Percentiles rank a stretch among this genome's conserved stretches.
Evolutionary conservation across 768 basidiomycete species (phyloP).

Genomic region (Cystobasidium onofrii): DNA sequence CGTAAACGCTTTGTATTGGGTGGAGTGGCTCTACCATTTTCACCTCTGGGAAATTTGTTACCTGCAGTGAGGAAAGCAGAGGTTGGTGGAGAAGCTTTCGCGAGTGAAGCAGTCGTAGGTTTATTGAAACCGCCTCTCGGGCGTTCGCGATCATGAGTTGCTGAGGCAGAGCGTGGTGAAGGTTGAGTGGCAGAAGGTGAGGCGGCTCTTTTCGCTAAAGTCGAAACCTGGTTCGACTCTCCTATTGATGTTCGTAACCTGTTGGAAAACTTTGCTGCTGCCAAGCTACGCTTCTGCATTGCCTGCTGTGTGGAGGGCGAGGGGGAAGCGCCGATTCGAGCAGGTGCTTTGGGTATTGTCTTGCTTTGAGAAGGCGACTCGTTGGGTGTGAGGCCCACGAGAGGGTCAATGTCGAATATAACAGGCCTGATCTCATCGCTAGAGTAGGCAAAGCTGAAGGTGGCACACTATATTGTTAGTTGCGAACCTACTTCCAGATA

Average conservation of each 20-base stretch:
- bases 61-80: background rate
- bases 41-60: background rate
- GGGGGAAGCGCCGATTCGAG: background rate
- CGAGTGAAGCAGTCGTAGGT: conserved; percentile 17
- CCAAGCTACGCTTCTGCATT: conserved; percentile 4
- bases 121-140: conserved; percentile 11
- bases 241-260: conserved; percentile 31
- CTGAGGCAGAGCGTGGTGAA: background rate
- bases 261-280: conserved; percentile 34
- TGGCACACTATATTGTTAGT: background rate
- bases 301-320: conserved; percentile 22
- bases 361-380: background rate
- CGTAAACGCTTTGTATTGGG: conserved; percentile 15
- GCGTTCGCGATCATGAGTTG: background rate
- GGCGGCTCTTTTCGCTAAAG: background rate
- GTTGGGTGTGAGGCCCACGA: background rate
- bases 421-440: conserved; percentile 35
- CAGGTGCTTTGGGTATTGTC: background rate
- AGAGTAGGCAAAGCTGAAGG: conserved; percentile 38
- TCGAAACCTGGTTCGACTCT: background rate
- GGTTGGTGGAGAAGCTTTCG: background rate
- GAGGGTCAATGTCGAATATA: conserved; percentile 3
- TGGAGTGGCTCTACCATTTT: background rate
- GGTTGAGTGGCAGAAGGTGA: background rate
- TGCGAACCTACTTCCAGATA: too few relatives aligned